A percentile compares a stretch with the other conserved stretches of the same genome.
phyloP scores from a whole-genome alignment of 2,329 filamentous ascomycete genomes.

The Pseudogymnoascus sp. region DNA sequence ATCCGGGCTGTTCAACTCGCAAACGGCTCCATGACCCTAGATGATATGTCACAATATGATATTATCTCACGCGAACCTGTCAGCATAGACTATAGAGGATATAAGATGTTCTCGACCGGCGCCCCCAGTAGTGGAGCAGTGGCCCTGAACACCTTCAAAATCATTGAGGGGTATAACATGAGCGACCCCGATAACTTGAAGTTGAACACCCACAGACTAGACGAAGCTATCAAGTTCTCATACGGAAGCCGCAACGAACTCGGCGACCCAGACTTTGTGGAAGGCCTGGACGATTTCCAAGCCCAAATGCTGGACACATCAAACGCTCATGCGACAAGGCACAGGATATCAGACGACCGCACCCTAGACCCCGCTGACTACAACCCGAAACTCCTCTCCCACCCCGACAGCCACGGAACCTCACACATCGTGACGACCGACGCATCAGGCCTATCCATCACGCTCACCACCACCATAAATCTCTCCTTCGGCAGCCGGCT shows the following conservation, averaged over 20 bases:
- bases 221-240: slow-evolving; percentile 83
- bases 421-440: slow-evolving; percentile 69
- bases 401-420: slow-evolving; percentile 63
- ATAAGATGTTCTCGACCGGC: slow-evolving; percentile 59
- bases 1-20: slow-evolving; percentile 48
- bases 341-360: slow-evolving; percentile 60
- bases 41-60: slow-evolving; percentile 58
- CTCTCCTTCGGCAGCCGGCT: slow-evolving; percentile 73
- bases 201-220: slow-evolving; percentile 70
- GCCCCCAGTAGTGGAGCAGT: slow-evolving; percentile 75
- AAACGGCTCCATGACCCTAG: slow-evolving; percentile 61
- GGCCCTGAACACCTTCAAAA: slow-evolving; percentile 60
- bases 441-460: slow-evolving; percentile 63
- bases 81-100: slow-evolving; percentile 58
- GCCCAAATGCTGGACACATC: slow-evolving; percentile 54
- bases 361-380: slow-evolving; percentile 71
- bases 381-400: slow-evolving; percentile 58
- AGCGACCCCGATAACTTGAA: slow-evolving; percentile 45
- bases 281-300: slow-evolving; percentile 56
- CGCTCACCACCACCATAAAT: slow-evolving; percentile 82
- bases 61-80: slow-evolving; percentile 56
- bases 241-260: slow-evolving; percentile 74
- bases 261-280: slow-evolving; percentile 72
- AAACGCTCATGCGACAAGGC: slow-evolving; percentile 51
- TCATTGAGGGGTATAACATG: slow-evolving; percentile 65